Evolutionary conservation across 306 rosid species (phyloP).

Genomic region (Prunus davidiana): DNA sequence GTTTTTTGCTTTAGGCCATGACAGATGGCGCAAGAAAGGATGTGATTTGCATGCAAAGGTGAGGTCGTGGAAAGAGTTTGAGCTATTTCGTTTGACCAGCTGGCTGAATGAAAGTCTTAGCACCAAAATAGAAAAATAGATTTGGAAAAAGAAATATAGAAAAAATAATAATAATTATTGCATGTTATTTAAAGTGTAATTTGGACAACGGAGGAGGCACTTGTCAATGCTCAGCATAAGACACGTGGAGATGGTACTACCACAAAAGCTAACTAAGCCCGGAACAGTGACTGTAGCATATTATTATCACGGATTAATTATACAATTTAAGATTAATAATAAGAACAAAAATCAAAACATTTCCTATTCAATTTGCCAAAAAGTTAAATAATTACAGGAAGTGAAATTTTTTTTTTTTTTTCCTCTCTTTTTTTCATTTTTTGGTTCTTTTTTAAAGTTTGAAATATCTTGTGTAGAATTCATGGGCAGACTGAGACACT

Average conservation of each 20-base stretch:
- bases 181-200: neutral
- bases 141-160: no score
- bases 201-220: neutral
- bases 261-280: no score
- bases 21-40: neutral
- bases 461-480: neutral
- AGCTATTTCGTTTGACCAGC: neutral
- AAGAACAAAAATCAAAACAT: neutral
- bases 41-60: constrained; percentile 9
- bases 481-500: constrained; percentile 2
- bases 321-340: neutral
- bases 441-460: neutral
- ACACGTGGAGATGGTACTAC: neutral
- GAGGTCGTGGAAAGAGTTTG: constrained; percentile 13
- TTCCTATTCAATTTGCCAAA: constrained; percentile 17
- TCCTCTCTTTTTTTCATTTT: neutral
- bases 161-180: neutral
- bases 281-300: neutral
- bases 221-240: neutral
- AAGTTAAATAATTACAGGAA: constrained; percentile 19
- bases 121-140: neutral
- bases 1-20: neutral
- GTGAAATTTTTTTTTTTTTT: neutral
- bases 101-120: neutral
- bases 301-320: neutral